Base-by-base conservation (phyloP, 2,329 filamentous ascomycete genomes). In the Magnaporthiopsis incrustans region DNA sequence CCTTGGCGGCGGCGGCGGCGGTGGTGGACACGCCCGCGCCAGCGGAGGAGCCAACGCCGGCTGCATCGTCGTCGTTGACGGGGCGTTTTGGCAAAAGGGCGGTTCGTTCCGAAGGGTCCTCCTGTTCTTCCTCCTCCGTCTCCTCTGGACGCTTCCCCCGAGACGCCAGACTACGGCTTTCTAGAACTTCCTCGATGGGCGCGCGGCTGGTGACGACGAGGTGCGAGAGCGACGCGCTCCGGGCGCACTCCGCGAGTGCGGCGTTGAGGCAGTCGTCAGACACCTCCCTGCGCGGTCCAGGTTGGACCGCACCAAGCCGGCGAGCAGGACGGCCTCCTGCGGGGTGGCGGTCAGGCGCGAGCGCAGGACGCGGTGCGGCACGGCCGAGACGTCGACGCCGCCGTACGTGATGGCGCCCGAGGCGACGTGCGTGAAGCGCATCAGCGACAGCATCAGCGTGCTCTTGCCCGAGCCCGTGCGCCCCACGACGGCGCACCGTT, bases 391-490 rank as follows among this genome's bases (percentile, higher is more conserved):
- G 61, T 77, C 72, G 5, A 76, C 67, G 25, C 75, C 75, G 62
- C 77, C 76, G 64, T 76, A 73, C 1, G 68, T 69, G 30, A 78
- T 70, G 1, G 67, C 65, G 2, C 76, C 76, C 0, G 66, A 65
- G 5, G 71, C 69, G 10, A 77, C 64, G 64, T 75, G 61, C 10
- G 74, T 75, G 60, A 76, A 77, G 14, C 75, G 72, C 10, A 78
- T 68, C 8, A 77, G 70, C 10, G 74, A 73, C 10, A 76, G 66
- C 22, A 69, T 68, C 27, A 72, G 67, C 0, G 88, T 90, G 18
- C 82, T 87, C 72, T 91, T 91, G 1, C 88, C 88, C 18, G 84
- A 87, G 1, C 85, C 82, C 0, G 88, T 90, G 8, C 88, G 83
- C 2, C 88, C 88, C 10, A 89, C 85, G 18, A 91, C 77, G 1